Base-by-base conservation (phyloP, 805 yeast genomes). In the Yarrowia porcina region DNA sequence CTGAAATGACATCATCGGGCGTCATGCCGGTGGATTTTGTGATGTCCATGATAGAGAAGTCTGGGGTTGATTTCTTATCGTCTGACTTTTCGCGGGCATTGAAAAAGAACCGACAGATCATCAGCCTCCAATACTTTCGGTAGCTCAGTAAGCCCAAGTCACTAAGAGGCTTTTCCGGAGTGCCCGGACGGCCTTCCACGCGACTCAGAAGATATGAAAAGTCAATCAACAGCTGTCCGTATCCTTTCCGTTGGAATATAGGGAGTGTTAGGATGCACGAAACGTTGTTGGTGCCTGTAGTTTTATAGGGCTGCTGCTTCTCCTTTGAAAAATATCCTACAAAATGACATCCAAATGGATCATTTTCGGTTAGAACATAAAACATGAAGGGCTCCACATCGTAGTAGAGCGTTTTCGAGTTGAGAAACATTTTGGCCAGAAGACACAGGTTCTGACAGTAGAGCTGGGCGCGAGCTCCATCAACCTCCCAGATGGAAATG, bases 241-340 rank as follows among this genome's bases (percentile, higher is more conserved):
- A 90, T 0, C 98, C 98, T 66, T 84, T 83, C 57, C 97, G 75
- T 74, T 93, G 97, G 71, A 87, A 86, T 2, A 86, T 85, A 1
- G 98, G 99, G 38, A 93, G 75, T 0, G 97, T 91, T 68, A 94
- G 76, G 42, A 94, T 93, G 75, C 99, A 94, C 64, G 96, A 87
- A 23, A 94, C 84, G 69, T 93, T 93, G 67, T 83, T 86, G 18
- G 32, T 49, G 17, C 49, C 44, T 4, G 36, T 36, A 30, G 39
- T 32, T 9, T 52, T 52, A 23, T 11, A 23, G 41, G 39, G 64
- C 41, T 25, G 64, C n/a, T 61, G 61, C 68, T 86, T 86, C 69
- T 92, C 97, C 69, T 94, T 94, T 23, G 96, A 89, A 71, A 94
- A 94, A 73, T 94, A 94, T 0, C 99, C 99, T 38, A 92, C 92